These are phyloP conservation scores for Penicillium silybi DNA, from an alignment of 495 filamentous ascomycete genomes.

Conservation along the genomic window DNA sequence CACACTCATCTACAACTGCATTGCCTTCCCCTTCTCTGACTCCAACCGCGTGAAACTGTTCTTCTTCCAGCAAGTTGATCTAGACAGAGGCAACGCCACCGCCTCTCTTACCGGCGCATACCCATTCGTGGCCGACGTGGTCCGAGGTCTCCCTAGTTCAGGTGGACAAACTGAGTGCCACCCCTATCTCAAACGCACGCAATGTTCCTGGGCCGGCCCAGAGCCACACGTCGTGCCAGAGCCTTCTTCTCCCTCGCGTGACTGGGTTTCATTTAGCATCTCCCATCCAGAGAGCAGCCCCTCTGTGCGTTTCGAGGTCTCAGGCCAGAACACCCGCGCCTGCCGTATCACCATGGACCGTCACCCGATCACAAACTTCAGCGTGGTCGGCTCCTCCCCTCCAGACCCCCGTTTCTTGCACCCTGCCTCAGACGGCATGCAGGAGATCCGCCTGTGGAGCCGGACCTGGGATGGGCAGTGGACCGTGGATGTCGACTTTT, in stretches of 20 bases:
- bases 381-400: constrained; percentile 51
- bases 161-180: constrained; percentile 42
- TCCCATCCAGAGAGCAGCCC: constrained; percentile 42
- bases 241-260: constrained; percentile 32
- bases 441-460: constrained; percentile 66
- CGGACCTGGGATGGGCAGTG: constrained; percentile 70
- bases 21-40: constrained; percentile 82
- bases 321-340: constrained; percentile 62
- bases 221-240: constrained; percentile 50
- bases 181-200: constrained; percentile 39
- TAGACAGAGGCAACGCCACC: constrained; percentile 64
- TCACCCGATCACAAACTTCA: constrained; percentile 55
- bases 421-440: constrained; percentile 48
- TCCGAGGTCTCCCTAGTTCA: constrained; percentile 67
- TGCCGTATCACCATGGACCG: constrained; percentile 49
- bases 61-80: constrained; percentile 78
- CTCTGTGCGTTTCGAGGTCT: constrained; percentile 48
- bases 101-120: constrained; percentile 70
- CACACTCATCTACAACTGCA: constrained; percentile 82
- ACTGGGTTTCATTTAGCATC: constrained; percentile 64
- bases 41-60: constrained; percentile 77
- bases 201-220: constrained; percentile 70
- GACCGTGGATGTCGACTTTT: constrained; percentile 73
- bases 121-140: constrained; percentile 63
- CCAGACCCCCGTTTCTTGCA: constrained; percentile 52